Evolutionary conservation across 225 moss, liverwort and hornwort species (phyloP), one percentile per base, ranked within the genome.

Genomic region (Anthoceros angustus): DNA sequence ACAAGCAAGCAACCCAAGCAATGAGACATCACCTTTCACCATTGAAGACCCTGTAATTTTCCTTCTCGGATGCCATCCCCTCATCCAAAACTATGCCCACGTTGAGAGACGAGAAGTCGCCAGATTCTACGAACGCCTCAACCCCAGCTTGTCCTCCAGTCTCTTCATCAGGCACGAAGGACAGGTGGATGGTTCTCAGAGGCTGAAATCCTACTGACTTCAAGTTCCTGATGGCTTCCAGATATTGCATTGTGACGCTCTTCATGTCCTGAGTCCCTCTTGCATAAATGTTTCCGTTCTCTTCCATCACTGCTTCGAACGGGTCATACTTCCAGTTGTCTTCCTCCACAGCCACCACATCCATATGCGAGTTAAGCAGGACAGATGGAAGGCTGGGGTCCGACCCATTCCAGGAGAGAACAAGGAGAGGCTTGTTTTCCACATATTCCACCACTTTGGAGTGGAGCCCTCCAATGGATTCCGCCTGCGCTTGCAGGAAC

Each of bases 341-440:
- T 60, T 42, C 12, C 65, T 92, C 89, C 1, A 69, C 86, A 0
- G 84, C 66, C 7, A 79, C 80, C 20, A 92, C 92, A 64, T 92
- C 89, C 0, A 72, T 85, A 40, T 89, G 92, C 2, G 92, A 92
- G 43, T 81, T 92, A 25, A 91, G 82, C 16, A 91, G 66, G 40
- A 91, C 41, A 0, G 91, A 91, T 0, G 80, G 76, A 0, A 83
- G 71, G 0, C 68, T 66, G 9, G 74, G 0, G 42, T 73, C 63
- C 5, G 0, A 39, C 39, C 86, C 86, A 39, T 15, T 15, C 75
- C 82, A 88, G 18, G 88, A 74, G 8, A 81, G 67, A 12, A 81
- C 63, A 21, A 81, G 39, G 0, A 81, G 24, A 18, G 78, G 81
- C 42, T 87, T 86, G 2, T 67, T 42, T 41, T 68, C 26, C 10